These are phyloP conservation scores for Paracamarosporium sp. DNA, from an alignment of 2,329 filamentous ascomycete genomes.

Conservation along the genomic window DNA sequence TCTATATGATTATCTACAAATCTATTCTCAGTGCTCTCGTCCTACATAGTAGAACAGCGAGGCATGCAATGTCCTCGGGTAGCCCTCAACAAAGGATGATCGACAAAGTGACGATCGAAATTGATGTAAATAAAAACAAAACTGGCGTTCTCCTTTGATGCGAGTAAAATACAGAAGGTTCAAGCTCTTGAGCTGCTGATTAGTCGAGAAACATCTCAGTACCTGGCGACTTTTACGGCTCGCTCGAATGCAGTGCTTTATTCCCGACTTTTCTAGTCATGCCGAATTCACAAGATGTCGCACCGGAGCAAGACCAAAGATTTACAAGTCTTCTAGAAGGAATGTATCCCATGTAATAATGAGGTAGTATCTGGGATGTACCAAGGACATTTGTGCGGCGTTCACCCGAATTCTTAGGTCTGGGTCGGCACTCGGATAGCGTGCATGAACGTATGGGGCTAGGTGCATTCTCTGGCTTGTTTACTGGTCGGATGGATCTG, in stretches of 20 bases:
- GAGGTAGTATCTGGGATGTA: background rate
- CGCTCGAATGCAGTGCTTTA: too few relatives aligned
- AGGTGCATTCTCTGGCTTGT: background rate
- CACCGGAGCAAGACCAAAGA: background rate
- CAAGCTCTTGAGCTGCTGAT: background rate
- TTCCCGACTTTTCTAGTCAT: background rate
- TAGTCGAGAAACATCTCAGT: background rate
- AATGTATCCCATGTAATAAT: background rate
- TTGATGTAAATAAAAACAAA: too few relatives aligned
- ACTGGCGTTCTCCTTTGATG: too few relatives aligned
- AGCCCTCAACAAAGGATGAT: background rate
- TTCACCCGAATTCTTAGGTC: background rate
- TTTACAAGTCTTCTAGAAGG: constrained; percentile 1
- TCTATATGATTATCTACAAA: background rate
- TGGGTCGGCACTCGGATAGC: background rate
- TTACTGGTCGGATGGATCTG: background rate
- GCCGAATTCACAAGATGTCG: background rate
- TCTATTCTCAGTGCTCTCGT: background rate
- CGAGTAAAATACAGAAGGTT: too few relatives aligned
- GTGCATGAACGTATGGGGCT: constrained; percentile 1
- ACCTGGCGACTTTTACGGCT: too few relatives aligned
- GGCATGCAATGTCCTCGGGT: background rate
- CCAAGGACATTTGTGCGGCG: background rate
- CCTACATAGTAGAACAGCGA: background rate
- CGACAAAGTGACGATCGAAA: background rate